A percentile compares a stretch with the other conserved stretches of the same genome.
These are phyloP conservation scores for Hypoxylon rickii DNA, from an alignment of 495 filamentous ascomycete species.

Conservation along the genomic window DNA sequence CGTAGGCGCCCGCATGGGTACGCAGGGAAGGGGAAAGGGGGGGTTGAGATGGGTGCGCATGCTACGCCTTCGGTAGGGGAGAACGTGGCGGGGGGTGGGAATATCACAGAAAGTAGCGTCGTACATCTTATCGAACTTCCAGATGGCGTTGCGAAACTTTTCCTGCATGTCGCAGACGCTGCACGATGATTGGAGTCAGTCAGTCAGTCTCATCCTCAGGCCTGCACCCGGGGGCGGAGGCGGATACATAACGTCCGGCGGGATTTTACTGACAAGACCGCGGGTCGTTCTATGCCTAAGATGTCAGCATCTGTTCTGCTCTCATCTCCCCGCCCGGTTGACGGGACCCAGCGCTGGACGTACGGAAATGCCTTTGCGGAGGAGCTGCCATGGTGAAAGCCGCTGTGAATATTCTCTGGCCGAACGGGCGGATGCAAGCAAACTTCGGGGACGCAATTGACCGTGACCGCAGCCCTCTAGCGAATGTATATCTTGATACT, in stretches of 20 bases:
- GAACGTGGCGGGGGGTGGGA: too few relatives aligned
- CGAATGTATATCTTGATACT: conserved; percentile 4
- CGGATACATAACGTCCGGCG: neutral
- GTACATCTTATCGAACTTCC: conserved; percentile 81
- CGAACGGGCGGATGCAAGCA: conserved; percentile 4
- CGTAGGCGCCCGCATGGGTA: neutral
- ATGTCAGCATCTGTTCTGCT: conserved; percentile 14
- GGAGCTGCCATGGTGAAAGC: conserved; percentile 34
- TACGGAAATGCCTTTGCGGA: conserved; percentile 47
- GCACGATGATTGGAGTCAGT: neutral
- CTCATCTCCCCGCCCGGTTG: neutral
- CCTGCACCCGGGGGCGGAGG: too few relatives aligned
- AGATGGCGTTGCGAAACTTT: conserved; percentile 81
- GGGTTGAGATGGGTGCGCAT: too few relatives aligned
- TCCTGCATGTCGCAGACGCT: conserved; percentile 98
- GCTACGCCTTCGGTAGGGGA: too few relatives aligned
- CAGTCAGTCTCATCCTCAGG: neutral
- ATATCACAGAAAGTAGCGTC: too few relatives aligned
- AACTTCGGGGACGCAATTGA: neutral
- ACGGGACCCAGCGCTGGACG: too few relatives aligned
- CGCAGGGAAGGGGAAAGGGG: neutral
- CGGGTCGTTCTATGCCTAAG: conserved; percentile 66
- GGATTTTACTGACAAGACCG: conserved; percentile 63
- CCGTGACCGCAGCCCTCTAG: conserved; percentile 8
- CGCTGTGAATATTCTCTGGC: conserved; percentile 17